These are phyloP conservation scores for Xylariaceae sp. DNA, from an alignment of 2,329 filamentous ascomycete species.

Conservation along the genomic window DNA sequence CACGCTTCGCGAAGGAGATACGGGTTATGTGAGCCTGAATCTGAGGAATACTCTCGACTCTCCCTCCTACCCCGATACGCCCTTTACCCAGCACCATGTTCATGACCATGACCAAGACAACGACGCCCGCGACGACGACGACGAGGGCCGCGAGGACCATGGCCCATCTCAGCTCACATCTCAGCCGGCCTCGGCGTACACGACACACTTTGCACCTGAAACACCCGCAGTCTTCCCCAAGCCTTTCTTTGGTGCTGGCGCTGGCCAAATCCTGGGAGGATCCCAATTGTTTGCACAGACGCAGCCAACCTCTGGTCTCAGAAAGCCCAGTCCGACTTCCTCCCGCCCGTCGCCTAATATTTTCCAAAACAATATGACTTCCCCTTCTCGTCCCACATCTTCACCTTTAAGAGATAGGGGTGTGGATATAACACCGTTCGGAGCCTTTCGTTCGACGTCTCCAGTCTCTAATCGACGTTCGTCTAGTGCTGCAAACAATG, in stretches of 20 bases:
- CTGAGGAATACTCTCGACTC: conserved; percentile 33
- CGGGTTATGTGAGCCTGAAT: conserved; percentile 43
- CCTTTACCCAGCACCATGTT: conserved; percentile 20
- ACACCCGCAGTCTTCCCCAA: conserved; percentile 46
- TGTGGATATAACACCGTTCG: conserved; percentile 46
- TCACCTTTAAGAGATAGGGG: conserved; percentile 52
- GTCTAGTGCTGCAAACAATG: conserved; percentile 19
- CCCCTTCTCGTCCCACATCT: conserved; percentile 41
- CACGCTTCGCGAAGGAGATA: conserved; percentile 47
- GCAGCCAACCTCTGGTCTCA: conserved; percentile 52
- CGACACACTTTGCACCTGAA: conserved; percentile 37
- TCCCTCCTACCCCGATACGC: conserved; percentile 19
- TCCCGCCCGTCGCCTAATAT: conserved; percentile 55
- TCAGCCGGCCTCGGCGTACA: conserved; percentile 31
- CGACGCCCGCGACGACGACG: conserved; percentile 2
- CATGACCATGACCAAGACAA: not conserved
- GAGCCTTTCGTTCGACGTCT: conserved; percentile 42
- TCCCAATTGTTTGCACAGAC: conserved; percentile 57
- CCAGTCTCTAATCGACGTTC: conserved; percentile 30
- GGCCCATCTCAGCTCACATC: conserved; percentile 30
- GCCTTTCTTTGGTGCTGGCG: conserved; percentile 11
- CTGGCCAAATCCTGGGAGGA: conserved; percentile 36
- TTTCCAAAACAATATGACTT: conserved; percentile 43
- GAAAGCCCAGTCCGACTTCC: conserved; percentile 53
- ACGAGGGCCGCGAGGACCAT: not conserved